Percentiles rank a stretch among this genome's conserved stretches.
Conservation (phyloP, 371 early-diverging fungal genomes). For the Thermomucor indicae-seudaticae region DNA sequence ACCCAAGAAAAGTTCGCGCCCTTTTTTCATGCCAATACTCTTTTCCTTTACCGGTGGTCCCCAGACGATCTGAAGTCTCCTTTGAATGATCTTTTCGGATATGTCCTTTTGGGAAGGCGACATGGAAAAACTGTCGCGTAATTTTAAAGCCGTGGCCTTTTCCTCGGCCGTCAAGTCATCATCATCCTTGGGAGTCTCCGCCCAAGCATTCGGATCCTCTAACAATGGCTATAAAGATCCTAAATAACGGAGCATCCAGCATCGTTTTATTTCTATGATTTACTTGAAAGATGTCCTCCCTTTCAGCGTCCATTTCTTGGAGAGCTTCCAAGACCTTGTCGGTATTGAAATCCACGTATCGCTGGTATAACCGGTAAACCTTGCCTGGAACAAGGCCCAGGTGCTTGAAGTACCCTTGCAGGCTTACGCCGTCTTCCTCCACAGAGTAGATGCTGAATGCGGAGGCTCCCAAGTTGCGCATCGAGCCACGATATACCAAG, state of each 20-base stretch:
- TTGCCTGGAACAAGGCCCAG: neutral
- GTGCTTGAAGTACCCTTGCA: constrained; percentile 9
- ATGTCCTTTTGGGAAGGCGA: constrained; percentile 52
- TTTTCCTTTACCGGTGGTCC: constrained; percentile 60
- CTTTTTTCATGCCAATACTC: too few species aligned
- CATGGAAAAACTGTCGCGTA: constrained; percentile 44
- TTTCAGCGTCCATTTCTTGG: constrained; percentile 9
- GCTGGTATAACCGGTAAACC: constrained; percentile 22
- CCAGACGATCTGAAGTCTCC: constrained; percentile 53
- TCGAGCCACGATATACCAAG: constrained; percentile 11
- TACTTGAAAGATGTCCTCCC: constrained; percentile 15
- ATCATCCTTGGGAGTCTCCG: neutral
- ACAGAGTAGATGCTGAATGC: too few species aligned
- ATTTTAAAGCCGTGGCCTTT: constrained; percentile 21
- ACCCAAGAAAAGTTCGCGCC: too few species aligned
- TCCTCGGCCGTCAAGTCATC: constrained; percentile 8
- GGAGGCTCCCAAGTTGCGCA: too few species aligned
- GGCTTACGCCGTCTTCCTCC: too few species aligned
- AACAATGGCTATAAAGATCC: constrained; percentile 11
- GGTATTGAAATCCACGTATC: constrained; percentile 28
- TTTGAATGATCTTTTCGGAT: constrained; percentile 26
- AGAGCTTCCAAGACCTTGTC: constrained; percentile 19
- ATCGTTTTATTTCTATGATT: neutral
- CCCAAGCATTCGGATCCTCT: constrained; percentile 27
- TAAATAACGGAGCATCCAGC: too few species aligned